Percentiles rank a stretch among this genome's conserved stretches.
Conservation (phyloP, 495 filamentous ascomycete species). For the Aspergillus wentii region DNA sequence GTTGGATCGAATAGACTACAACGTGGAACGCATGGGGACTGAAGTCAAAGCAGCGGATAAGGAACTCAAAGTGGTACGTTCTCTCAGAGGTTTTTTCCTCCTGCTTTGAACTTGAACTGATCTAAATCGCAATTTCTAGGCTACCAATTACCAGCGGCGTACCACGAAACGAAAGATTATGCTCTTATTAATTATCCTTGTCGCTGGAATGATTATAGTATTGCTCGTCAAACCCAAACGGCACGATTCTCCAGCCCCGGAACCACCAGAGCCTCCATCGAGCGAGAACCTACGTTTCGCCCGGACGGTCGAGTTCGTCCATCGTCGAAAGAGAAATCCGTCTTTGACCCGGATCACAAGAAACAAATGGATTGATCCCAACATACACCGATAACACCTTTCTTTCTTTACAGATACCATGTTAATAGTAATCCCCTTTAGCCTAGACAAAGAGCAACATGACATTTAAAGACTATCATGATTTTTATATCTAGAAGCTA, state of each 20-base stretch:
- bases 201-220: slow-evolving; percentile 82
- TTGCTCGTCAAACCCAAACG: slow-evolving; percentile 78
- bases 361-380: no score
- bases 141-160: slow-evolving; percentile 81
- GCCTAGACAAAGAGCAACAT: neutral
- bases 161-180: slow-evolving; percentile 89
- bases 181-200: slow-evolving; percentile 74
- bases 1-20: slow-evolving; percentile 97
- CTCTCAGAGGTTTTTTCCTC: neutral
- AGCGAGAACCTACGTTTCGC: slow-evolving; percentile 5
- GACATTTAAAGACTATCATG: neutral
- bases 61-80: slow-evolving; percentile 74
- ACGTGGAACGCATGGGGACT: slow-evolving; percentile 85
- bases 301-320: slow-evolving; percentile 10
- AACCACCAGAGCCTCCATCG: slow-evolving; percentile 18
- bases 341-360: slow-evolving; percentile 16
- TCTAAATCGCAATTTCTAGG: slow-evolving; percentile 29
- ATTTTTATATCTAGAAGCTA: no score
- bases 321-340: slow-evolving; percentile 18
- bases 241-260: slow-evolving; percentile 17
- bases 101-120: neutral
- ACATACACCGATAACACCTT: no score
- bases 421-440: slow-evolving; percentile 7
- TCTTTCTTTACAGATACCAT: slow-evolving; percentile 11
- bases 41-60: slow-evolving; percentile 90